Percentiles rank a stretch among this genome's conserved stretches.
These are phyloP conservation scores for Pleurotus tuber-regium DNA, from an alignment of 768 basidiomycete genomes.

Conservation along the genomic window DNA sequence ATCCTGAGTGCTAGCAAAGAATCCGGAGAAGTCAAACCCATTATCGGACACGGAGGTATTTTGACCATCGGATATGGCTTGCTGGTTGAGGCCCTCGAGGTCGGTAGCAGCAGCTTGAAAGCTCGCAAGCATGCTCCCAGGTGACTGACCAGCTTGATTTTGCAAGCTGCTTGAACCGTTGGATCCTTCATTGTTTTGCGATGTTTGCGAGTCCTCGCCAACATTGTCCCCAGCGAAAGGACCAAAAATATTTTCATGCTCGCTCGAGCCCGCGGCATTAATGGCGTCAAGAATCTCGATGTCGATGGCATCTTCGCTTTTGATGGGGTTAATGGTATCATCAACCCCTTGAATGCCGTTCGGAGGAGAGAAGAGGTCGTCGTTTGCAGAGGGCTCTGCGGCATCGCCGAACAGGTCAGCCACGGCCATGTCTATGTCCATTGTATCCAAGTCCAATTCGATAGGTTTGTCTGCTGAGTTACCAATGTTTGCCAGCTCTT, in stretches of 20 bases:
- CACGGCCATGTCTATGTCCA: slow-evolving; percentile 61
- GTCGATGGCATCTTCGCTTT: slow-evolving; percentile 25
- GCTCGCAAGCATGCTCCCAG: slow-evolving; percentile 40
- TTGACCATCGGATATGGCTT: slow-evolving; percentile 15
- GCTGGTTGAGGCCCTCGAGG: slow-evolving; percentile 22
- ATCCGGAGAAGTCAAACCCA: slow-evolving; percentile 47
- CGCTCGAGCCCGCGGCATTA: slow-evolving; percentile 10
- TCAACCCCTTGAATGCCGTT: slow-evolving; percentile 19
- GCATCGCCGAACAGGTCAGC: slow-evolving; percentile 55
- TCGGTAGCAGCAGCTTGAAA: slow-evolving; percentile 33
- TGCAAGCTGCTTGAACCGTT: neutral
- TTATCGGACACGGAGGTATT: slow-evolving; percentile 19
- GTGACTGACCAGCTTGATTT: slow-evolving; percentile 30
- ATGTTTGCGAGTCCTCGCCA: slow-evolving; percentile 10
- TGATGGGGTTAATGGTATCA: slow-evolving; percentile 16
- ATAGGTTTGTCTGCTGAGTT: slow-evolving; percentile 79
- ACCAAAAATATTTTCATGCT: slow-evolving; percentile 28
- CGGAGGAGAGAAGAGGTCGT: slow-evolving; percentile 49
- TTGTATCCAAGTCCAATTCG: slow-evolving; percentile 69
- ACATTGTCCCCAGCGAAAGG: slow-evolving; percentile 25
- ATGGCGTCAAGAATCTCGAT: slow-evolving; percentile 32
- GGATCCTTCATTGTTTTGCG: neutral
- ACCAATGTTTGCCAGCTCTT: slow-evolving; percentile 40
- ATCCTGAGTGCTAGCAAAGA: slow-evolving; percentile 35
- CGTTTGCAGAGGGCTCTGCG: slow-evolving; percentile 32